These are phyloP conservation scores for Chalciporus sp. DNA, from an alignment of 1,284 basidiomycete species.

Conservation along the genomic window DNA sequence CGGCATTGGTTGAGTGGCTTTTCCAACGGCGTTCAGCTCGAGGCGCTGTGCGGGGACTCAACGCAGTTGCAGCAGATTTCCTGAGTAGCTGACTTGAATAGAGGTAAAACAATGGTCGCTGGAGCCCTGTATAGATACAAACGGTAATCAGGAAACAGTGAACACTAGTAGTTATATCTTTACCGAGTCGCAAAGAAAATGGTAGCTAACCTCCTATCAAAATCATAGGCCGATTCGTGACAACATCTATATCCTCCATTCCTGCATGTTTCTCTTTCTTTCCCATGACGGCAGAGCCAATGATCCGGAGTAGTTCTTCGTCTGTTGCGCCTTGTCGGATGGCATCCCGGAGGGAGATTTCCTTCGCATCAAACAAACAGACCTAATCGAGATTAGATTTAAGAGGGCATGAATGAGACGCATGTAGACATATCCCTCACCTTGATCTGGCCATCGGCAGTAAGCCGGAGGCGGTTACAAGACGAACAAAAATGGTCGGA, in stretches of 20 bases:
- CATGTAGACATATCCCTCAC: conserved; percentile 39
- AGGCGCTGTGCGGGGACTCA: neutral
- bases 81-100: neutral
- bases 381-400: conserved; percentile 49
- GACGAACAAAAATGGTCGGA: conserved; percentile 89
- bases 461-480: conserved; percentile 83
- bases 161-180: conserved; percentile 17
- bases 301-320: conserved; percentile 61
- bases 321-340: conserved; percentile 70
- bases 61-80: neutral
- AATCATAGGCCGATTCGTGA: conserved; percentile 85
- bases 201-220: conserved; percentile 83
- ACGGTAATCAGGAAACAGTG: conserved; percentile 25
- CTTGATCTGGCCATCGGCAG: conserved; percentile 90
- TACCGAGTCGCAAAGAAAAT: conserved; percentile 30
- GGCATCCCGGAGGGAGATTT: conserved; percentile 79
- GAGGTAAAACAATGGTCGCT: conserved; percentile 8
- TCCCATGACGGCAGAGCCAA: conserved; percentile 66
- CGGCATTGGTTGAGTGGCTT: conserved; percentile 10
- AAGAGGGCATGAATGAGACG: conserved; percentile 3
- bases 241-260: conserved; percentile 79
- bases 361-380: conserved; percentile 85
- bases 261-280: conserved; percentile 87
- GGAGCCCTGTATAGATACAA: conserved; percentile 30
- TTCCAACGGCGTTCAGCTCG: conserved; percentile 28